Conservation (phyloP, 192 early-diverging fungal genomes). For the Chytriomyces sp. region DNA sequence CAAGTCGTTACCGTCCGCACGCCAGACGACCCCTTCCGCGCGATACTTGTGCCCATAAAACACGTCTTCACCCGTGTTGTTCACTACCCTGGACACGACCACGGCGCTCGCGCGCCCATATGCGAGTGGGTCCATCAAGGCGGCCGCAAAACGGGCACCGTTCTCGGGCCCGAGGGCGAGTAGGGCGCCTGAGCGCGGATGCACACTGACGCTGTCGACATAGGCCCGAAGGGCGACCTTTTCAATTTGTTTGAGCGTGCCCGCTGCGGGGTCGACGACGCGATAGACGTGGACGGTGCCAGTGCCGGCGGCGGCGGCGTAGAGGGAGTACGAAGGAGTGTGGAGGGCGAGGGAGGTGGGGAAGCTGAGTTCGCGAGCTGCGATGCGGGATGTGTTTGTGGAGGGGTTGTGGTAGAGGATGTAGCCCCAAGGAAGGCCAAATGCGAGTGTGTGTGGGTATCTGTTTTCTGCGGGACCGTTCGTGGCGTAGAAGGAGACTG, state of each 20-base stretch:
- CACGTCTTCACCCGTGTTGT: slow-evolving; percentile 22
- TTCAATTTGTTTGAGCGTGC: slow-evolving; percentile 14
- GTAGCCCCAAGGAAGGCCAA: not conserved
- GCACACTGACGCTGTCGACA: slow-evolving; percentile 5
- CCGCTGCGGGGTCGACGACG: not conserved
- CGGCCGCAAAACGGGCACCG: not conserved
- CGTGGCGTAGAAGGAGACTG: slow-evolving; percentile 21
- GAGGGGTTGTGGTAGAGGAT: slow-evolving; percentile 17
- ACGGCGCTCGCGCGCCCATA: not conserved
- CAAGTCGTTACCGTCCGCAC: too few relatives aligned
- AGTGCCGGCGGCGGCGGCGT: not conserved
- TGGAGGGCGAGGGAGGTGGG: slow-evolving; percentile 2
- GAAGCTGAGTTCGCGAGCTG: slow-evolving; percentile 13
- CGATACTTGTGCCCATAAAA: slow-evolving; percentile 28
- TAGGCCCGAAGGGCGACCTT: slow-evolving; percentile 5
- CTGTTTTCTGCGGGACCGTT: not conserved
- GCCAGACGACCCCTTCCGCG: too few relatives aligned
- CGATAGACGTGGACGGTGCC: not conserved
- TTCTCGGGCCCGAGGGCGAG: not conserved
- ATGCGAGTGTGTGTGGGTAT: not conserved
- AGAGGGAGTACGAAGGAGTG: not conserved
- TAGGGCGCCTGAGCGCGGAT: slow-evolving; percentile 5
- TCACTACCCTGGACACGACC: not conserved
- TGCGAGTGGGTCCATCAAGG: not conserved
- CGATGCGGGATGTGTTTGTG: slow-evolving; percentile 7